A percentile compares a stretch with the other conserved stretches of the same genome.
phyloP scores from a whole-genome alignment of 495 filamentous ascomycete species.

The Penicillium canariense region DNA sequence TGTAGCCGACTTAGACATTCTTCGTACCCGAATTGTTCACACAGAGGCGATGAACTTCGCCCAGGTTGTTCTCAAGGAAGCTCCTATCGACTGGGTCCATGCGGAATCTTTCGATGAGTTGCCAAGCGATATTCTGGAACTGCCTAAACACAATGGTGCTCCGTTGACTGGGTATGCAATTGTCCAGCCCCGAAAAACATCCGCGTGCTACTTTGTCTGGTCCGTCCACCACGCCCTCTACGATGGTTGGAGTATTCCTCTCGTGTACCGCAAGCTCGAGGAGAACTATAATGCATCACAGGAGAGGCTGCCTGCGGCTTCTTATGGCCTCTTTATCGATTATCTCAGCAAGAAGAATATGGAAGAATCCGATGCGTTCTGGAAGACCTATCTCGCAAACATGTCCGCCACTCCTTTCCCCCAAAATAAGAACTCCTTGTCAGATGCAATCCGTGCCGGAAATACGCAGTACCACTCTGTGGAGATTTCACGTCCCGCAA shows the following conservation, averaged over 20 bases:
- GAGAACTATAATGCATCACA: constrained; percentile 34
- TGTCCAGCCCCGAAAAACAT: constrained; percentile 28
- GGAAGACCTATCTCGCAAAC: constrained; percentile 38
- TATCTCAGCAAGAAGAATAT: constrained; percentile 37
- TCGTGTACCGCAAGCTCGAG: constrained; percentile 57
- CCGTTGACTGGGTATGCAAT: constrained; percentile 55
- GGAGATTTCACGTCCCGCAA: constrained; percentile 17
- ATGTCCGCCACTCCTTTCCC: constrained; percentile 31
- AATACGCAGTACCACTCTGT: constrained; percentile 32
- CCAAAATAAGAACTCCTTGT: constrained; percentile 26
- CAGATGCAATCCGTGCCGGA: constrained; percentile 28
- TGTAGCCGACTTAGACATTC: constrained; percentile 47
- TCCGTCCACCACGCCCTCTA: constrained; percentile 70
- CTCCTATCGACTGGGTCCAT: constrained; percentile 46
- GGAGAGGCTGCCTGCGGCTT: constrained; percentile 12
- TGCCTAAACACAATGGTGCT: constrained; percentile 54
- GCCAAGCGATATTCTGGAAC: constrained; percentile 38
- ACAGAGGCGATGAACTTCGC: constrained; percentile 44
- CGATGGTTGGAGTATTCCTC: constrained; percentile 65
- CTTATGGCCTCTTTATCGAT: constrained; percentile 45
- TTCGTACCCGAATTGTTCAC: constrained; percentile 57
- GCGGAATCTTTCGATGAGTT: constrained; percentile 45
- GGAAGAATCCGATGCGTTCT: constrained; percentile 41
- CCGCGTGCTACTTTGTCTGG: constrained; percentile 53
- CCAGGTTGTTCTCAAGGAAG: constrained; percentile 54